Base-by-base conservation (phyloP, 768 basidiomycete species). In the Leccinum incarnatum region DNA sequence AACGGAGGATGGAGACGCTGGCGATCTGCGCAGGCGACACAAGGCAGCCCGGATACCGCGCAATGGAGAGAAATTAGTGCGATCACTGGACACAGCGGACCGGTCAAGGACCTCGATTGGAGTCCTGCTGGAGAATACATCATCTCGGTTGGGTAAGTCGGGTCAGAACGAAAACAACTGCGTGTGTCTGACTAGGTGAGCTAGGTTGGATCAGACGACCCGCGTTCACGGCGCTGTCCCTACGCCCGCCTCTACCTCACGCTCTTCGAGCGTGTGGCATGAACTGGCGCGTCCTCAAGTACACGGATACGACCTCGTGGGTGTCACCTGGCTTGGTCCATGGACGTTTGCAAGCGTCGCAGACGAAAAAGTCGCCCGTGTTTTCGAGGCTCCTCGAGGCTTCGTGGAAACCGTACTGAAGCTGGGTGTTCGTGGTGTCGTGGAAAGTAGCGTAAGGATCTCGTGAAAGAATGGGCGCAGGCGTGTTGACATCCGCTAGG, bases 281-380 rank as follows among this genome's bases (percentile, higher is more conserved):
- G 97, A 99, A 69, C 77, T 98, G 27, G 84, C 83, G 27, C 86
- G 97, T 4, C 97, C 97, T 19, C 97, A 99, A 73, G 87, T 98
- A 17, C 97, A 99, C 74, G 97, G 97, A 7, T 98, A 98, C 72
- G 95, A 98, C 67, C 76, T 98, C 37, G 78, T 95, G 17, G 88
- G 87, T 55, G 87, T 84, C 6, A 83, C 82, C 3, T 95, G 93
- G 71, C 79, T 96, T 49, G 80, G 82, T 58, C 77, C 88, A 0
- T 76, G 94, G 49, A 85, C 83, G 30, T 96, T 98, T 69, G 88
- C 87, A 19, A 95, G 92, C 64, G 87, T 94, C 49, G 94, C 95
- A 10, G 97, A 99, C 67, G 97, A 99, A 74, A 98, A 98, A 73
- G 94, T 98, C 11, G 85, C 86, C 12, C 84, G 97, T 45, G 85